Conservation (phyloP, 768 basidiomycete species). For the Mycena rosella region DNA sequence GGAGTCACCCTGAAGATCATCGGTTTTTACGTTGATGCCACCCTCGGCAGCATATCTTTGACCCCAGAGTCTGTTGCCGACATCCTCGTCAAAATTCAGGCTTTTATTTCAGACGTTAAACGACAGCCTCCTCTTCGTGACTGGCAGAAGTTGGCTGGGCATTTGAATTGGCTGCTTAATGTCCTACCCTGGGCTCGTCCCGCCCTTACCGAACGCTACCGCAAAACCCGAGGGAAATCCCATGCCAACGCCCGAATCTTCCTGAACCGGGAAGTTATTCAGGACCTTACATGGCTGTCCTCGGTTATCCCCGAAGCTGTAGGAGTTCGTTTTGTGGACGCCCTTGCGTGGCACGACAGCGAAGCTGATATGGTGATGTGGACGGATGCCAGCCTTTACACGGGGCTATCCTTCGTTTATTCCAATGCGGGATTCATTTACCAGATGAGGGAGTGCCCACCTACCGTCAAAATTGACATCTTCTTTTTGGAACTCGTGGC, state of each 20-base stretch:
- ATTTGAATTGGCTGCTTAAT: slow-evolving; percentile 51
- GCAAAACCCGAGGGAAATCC: slow-evolving; percentile 25
- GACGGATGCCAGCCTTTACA: slow-evolving; percentile 12
- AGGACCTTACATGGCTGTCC: slow-evolving; percentile 9
- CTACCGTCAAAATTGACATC: slow-evolving; percentile 10
- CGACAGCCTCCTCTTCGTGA: slow-evolving; percentile 35
- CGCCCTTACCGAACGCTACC: slow-evolving; percentile 34
- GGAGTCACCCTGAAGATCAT: slow-evolving; percentile 47
- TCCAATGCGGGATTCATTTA: slow-evolving; percentile 3
- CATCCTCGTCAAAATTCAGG: slow-evolving; percentile 29
- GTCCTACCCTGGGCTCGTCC: slow-evolving; percentile 40
- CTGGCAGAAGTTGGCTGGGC: slow-evolving; percentile 47
- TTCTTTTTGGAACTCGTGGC: slow-evolving; percentile 13
- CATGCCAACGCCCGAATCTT: slow-evolving; percentile 2
- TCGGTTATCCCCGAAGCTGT: background rate
- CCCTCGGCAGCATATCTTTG: slow-evolving; percentile 42
- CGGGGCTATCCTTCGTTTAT: slow-evolving; percentile 5
- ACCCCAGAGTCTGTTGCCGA: slow-evolving; percentile 23
- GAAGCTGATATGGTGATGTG: slow-evolving; percentile 19
- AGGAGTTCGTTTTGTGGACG: slow-evolving; percentile 14
- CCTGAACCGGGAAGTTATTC: slow-evolving; percentile 5
- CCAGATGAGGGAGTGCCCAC: slow-evolving; percentile 3
- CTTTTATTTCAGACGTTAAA: background rate
- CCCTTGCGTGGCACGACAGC: background rate
- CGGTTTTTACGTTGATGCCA: slow-evolving; percentile 50